Base-by-base conservation (phyloP, 805 yeast genomes). In the Metschnikowia lochheadii region DNA sequence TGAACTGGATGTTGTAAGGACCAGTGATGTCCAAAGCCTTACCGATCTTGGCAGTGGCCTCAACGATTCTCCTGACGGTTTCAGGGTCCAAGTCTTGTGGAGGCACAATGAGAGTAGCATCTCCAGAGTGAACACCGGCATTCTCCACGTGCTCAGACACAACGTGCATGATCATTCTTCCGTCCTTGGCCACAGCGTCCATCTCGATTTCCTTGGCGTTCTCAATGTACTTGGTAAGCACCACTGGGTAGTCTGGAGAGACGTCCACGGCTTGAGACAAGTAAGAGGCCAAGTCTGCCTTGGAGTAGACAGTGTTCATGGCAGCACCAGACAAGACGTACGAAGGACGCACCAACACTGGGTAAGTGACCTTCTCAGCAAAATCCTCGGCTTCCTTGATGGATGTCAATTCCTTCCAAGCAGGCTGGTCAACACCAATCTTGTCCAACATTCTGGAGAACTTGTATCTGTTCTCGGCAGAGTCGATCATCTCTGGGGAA, bases 111-210 rank as follows among this genome's bases (percentile, higher is more conserved):
- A 92, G 76, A 44, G 98, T 94, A 54, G 99, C 99, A 72, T 92
- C 99, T 79, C 99, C 99, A 47, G 98, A 92, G 73, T 92, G 99
- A 40, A 92, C 97, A 81, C 99, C 99, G 26, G 99, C 99, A 66
- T 92, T 92, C 76, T 92, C 99, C 58, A 94, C 97, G 69, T 92
- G 99, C 73, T 94, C 98, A 49, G 97, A 89, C 52, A 92, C 97
- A 66, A 90, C 98, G 69, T 92, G 98, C 90, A 92, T 89, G 61
- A 94, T 81, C 73, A 92, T 78, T 70, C 90, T 83, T 71, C 99
- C 99, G 64, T 92, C 88, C 68, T 81, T 82, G 39, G 99, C 98
- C 64, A 92, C 98, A 44, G 97, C 98, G 68, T 92, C 99, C 94
- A 92, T 91, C 73, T 92, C 99, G 64, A 92, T 92, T 75, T 92